These are phyloP conservation scores for Populus hybrid DNA, from an alignment of 441 rosid genomes.

Conservation along the genomic window DNA sequence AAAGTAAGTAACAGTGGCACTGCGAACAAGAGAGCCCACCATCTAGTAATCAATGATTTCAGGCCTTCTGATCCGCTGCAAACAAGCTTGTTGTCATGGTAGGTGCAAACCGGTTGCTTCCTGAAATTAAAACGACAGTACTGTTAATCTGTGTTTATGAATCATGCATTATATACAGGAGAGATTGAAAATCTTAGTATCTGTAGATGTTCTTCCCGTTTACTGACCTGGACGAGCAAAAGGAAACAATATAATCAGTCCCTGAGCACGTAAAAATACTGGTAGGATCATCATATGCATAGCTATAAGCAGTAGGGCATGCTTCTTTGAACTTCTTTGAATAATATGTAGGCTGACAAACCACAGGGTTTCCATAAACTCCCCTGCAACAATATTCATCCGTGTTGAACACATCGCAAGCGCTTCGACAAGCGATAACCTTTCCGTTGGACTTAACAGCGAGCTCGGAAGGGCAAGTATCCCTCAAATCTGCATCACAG, in stretches of 20 bases:
- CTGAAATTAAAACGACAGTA: constrained; percentile 27
- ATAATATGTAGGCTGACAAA: constrained; percentile 71
- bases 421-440: constrained; percentile 73
- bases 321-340: constrained; percentile 79
- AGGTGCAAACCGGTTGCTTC: constrained; percentile 67
- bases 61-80: constrained; percentile 52
- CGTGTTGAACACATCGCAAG: constrained; percentile 85
- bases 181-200: background rate
- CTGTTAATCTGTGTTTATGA: background rate
- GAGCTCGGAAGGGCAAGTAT: constrained; percentile 62
- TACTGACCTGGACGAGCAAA: constrained; percentile 64
- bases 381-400: constrained; percentile 95
- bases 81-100: constrained; percentile 54
- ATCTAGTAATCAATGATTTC: constrained; percentile 28
- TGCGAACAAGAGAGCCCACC: constrained; percentile 21
- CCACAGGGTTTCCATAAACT: constrained; percentile 50
- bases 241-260: constrained; percentile 66
- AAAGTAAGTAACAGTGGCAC: constrained; percentile 5
- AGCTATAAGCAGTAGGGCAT: constrained; percentile 89
- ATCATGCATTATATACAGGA: background rate
- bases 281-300: constrained; percentile 90
- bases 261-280: constrained; percentile 78
- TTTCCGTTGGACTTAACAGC: constrained; percentile 59
- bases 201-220: background rate
- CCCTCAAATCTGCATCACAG: constrained; percentile 58